Conservation (phyloP, 2,329 filamentous ascomycete species). For the Xylaria sp. region DNA sequence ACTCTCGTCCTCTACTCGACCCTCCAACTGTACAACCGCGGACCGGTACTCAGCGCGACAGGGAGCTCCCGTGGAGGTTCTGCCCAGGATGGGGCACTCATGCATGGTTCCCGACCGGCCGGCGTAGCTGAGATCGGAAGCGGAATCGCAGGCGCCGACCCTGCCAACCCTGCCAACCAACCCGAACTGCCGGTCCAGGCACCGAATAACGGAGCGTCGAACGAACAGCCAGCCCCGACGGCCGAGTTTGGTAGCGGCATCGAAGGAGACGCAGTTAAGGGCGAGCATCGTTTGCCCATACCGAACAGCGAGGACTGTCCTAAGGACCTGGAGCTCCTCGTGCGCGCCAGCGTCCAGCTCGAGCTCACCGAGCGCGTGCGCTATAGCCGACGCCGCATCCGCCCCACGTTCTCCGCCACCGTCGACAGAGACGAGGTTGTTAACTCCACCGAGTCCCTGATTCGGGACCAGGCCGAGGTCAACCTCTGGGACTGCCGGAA, state of each 20-base stretch:
- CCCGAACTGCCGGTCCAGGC: constrained; percentile 1
- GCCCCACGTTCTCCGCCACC: constrained; percentile 38
- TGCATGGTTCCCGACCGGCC: constrained; percentile 1
- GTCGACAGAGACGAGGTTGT: constrained; percentile 43
- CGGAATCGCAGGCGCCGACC: not conserved
- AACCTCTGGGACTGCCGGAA: constrained; percentile 37
- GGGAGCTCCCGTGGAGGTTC: constrained; percentile 13
- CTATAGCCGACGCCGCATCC: constrained; percentile 50
- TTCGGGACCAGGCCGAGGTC: constrained; percentile 38
- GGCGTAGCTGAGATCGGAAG: not conserved
- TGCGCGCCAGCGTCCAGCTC: constrained; percentile 31
- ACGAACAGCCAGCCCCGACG: not conserved
- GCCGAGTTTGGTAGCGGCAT: not conserved
- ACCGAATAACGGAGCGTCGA: not conserved
- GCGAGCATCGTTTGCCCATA: constrained; percentile 8
- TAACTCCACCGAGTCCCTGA: constrained; percentile 42
- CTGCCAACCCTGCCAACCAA: constrained; percentile 1
- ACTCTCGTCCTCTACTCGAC: constrained; percentile 33
- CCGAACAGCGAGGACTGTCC: constrained; percentile 26
- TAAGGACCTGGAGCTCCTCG: constrained; percentile 33
- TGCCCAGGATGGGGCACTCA: constrained; percentile 7
- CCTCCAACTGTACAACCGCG: constrained; percentile 29
- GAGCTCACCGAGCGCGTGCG: constrained; percentile 45
- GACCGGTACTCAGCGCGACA: constrained; percentile 17
- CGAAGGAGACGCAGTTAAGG: not conserved